Conservation (phyloP, 768 basidiomycete species). For the Galerina marginata region DNA sequence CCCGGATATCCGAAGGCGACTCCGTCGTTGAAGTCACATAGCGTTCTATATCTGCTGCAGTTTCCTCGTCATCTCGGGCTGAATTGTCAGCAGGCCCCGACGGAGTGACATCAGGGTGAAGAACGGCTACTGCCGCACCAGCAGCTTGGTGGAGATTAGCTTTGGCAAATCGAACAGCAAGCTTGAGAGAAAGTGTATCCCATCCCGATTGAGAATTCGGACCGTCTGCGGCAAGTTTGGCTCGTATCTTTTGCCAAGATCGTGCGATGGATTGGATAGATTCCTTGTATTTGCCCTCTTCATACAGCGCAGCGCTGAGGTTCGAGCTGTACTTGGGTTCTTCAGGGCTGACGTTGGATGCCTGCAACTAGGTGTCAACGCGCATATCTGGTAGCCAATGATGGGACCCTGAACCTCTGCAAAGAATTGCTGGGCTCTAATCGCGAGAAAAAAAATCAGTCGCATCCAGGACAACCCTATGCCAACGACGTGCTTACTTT, state of each 20-base stretch:
- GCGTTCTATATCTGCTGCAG: background rate
- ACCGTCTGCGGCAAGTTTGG: background rate
- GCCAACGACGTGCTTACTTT: background rate
- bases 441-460: background rate
- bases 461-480: background rate
- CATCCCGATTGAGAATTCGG: background rate
- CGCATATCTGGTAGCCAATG: background rate
- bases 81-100: too few species aligned
- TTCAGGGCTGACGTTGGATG: background rate
- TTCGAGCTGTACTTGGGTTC: conserved; percentile 14
- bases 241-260: background rate
- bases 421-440: background rate
- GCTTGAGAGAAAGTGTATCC: background rate
- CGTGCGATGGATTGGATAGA: background rate
- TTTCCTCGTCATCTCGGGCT: too few species aligned
- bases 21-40: background rate
- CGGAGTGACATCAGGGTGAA: background rate
- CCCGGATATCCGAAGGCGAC: background rate
- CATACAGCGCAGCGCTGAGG: conserved; percentile 9
- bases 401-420: background rate
- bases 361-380: background rate
- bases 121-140: too few species aligned
- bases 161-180: conserved; percentile 8
- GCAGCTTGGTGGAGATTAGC: background rate
- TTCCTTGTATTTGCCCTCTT: conserved; percentile 8